Percentiles rank a stretch among this genome's conserved stretches.
Conservation (phyloP, 371 early-diverging fungal genomes). For the Lichtheimia ramosa region DNA sequence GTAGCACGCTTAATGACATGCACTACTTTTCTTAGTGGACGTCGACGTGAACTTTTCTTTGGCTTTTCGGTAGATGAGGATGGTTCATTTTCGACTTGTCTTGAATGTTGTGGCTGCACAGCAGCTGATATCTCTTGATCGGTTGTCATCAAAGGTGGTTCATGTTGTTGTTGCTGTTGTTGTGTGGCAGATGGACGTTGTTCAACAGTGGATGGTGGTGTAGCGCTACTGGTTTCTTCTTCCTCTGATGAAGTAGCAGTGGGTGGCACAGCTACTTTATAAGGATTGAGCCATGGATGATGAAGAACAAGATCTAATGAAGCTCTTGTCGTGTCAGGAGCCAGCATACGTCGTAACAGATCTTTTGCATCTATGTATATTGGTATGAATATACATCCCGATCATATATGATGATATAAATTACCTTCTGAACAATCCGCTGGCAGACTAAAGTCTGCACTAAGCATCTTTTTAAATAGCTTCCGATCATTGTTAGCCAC, state of each 20-base stretch:
- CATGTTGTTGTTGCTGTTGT: too few species aligned
- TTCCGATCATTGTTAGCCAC: slow-evolving; percentile 23
- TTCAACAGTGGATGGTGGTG: too few species aligned
- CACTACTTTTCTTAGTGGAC: too few species aligned
- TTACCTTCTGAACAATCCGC: slow-evolving; percentile 30
- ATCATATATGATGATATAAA: too few species aligned
- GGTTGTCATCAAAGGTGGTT: too few species aligned
- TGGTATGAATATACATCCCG: too few species aligned
- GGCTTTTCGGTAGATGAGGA: not conserved
- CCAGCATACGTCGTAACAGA: slow-evolving; percentile 38
- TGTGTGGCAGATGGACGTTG: too few species aligned
- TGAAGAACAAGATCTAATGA: slow-evolving; percentile 35
- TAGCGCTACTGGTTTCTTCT: too few species aligned
- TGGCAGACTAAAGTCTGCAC: slow-evolving; percentile 33
- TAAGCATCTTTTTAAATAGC: slow-evolving; percentile 36
- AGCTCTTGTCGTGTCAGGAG: slow-evolving; percentile 33
- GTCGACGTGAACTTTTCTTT: not conserved
- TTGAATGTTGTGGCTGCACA: not conserved
- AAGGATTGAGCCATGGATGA: slow-evolving; percentile 47
- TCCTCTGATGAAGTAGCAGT: too few species aligned
- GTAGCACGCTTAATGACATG: not conserved
- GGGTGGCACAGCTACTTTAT: not conserved
- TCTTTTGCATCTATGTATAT: slow-evolving; percentile 37
- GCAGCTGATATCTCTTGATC: not conserved
- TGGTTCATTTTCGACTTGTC: not conserved